Conservation (phyloP, 1,284 basidiomycete genomes). For the Cryptococcus maquisensis region DNA sequence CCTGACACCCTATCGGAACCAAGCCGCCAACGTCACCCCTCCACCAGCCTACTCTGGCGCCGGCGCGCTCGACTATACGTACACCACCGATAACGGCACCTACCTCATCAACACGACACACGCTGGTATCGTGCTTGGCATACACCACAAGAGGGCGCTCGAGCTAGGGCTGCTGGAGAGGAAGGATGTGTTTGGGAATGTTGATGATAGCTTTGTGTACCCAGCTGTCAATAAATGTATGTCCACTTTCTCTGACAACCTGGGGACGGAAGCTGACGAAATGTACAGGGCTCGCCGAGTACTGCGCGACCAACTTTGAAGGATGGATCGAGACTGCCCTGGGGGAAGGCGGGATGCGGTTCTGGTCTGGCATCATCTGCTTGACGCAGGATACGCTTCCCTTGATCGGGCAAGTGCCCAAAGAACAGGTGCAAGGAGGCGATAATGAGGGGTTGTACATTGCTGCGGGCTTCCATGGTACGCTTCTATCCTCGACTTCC, state of each 20-base stretch:
- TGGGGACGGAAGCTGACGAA: not conserved
- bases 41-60: constrained; percentile 19
- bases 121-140: constrained; percentile 23
- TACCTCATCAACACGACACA: constrained; percentile 30
- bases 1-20: constrained; percentile 21
- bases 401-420: constrained; percentile 22
- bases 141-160: constrained; percentile 3
- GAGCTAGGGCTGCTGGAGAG: not conserved
- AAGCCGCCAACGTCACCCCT: constrained; percentile 25
- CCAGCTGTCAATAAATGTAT: constrained; percentile 7
- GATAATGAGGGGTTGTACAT: constrained; percentile 17
- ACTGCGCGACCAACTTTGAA: constrained; percentile 14
- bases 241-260: too few species aligned
- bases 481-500: not conserved
- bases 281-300: constrained; percentile 11
- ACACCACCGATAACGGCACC: constrained; percentile 22
- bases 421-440: constrained; percentile 20
- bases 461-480: constrained; percentile 23
- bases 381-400: constrained; percentile 27
- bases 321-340: constrained; percentile 23
- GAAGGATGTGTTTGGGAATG: constrained; percentile 12
- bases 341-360: constrained; percentile 23
- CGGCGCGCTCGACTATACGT: constrained; percentile 14
- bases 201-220: constrained; percentile 13
- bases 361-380: constrained; percentile 32